Base-by-base conservation (phyloP, 805 yeast species). In the Torulaspora quercuum region DNA sequence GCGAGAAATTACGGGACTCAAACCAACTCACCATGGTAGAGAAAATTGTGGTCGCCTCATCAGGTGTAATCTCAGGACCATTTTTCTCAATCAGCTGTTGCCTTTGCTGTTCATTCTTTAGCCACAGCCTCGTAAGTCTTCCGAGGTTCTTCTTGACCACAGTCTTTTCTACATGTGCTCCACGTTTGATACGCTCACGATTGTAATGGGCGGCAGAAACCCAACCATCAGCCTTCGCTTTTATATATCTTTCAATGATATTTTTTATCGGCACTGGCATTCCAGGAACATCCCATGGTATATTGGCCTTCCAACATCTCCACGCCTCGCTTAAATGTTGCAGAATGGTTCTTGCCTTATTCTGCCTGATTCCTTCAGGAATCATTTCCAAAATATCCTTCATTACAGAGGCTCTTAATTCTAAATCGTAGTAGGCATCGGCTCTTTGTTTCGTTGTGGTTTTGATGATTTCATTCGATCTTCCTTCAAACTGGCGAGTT, bases 221-320 rank as follows among this genome's bases (percentile, higher is more conserved):
- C 97, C 97, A 92, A 5, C 95, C 94, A 51, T 90, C 97, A 2
- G 97, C 96, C 58, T 92, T 90, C 1, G 96, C 95, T 53, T 87
- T 82, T 32, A 92, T 80, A 53, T 92, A 92, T 29, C 95, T 75
- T 53, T 85, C 82, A 43, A 92, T 89, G 24, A 92, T 85, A 28
- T 77, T 75, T 48, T 80, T 92, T 16, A 92, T 76, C 0, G 97
- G 97, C 35, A 75, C 82, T 2, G 99, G 98, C 63, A 92, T 68
- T 0, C 97, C 97, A 1, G 95, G 95, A 10, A 92, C 97, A 49
- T 86, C 80, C 97, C 97, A 92, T 0, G 97, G 95, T 41, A 92
- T 82, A 55, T 92, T 90, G 2, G 98, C 98, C 59, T 92, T 92
- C 99, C 99, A 92, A 59, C 97, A 92, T 58, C 98, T 70, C 99